These are phyloP conservation scores for Telfairia occidentalis DNA, from an alignment of 331 rosid species.

Conservation along the genomic window DNA sequence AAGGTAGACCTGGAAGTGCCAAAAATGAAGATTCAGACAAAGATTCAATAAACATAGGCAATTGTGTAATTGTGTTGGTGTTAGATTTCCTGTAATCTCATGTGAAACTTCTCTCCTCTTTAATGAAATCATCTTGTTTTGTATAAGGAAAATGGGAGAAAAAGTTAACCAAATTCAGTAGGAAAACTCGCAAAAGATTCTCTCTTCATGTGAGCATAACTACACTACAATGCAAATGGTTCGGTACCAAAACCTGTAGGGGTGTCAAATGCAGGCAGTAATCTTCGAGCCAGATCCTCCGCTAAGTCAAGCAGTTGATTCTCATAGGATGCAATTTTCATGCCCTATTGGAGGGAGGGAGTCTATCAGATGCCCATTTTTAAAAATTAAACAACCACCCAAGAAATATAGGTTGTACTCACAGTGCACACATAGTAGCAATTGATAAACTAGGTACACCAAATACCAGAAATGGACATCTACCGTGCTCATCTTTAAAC, in stretches of 20 bases:
- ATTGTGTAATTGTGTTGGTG: neutral
- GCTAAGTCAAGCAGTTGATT: constrained; percentile 73
- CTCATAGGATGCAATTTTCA: constrained; percentile 73
- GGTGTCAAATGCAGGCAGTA: constrained; percentile 93
- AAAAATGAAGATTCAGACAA: neutral
- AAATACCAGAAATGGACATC: neutral
- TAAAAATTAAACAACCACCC: neutral
- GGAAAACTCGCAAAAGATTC: neutral
- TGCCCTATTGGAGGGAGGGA: constrained; percentile 43
- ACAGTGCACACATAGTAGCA: neutral
- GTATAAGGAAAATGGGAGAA: neutral
- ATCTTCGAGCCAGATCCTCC: constrained; percentile 82
- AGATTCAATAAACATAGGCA: neutral
- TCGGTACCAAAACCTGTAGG: constrained; percentile 63
- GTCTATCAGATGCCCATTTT: neutral
- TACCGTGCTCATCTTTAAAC: neutral
- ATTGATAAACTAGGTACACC: neutral
- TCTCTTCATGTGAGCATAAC: neutral
- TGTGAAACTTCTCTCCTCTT: neutral
- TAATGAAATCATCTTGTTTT: neutral
- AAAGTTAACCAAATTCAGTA: neutral
- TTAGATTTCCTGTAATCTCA: neutral
- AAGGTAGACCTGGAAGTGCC: neutral
- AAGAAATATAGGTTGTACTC: neutral
- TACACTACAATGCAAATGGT: neutral